Evolutionary conservation across 164 flowering plant species (phyloP), one percentile per base, ranked within the genome.

Genomic region (Magnolia changhungtana): DNA sequence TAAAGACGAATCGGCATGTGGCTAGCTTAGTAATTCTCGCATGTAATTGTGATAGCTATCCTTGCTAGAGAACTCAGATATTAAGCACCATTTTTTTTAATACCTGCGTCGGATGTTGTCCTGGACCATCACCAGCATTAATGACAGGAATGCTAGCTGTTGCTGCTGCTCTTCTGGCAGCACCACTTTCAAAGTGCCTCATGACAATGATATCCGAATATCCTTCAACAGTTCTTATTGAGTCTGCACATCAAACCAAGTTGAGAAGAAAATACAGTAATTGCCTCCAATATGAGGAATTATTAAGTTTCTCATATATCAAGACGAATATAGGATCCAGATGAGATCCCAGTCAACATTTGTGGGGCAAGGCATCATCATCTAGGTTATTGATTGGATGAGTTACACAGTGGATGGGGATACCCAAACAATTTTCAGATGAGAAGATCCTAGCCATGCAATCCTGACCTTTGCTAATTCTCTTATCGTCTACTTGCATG

Each of bases 121-220:
- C 99, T 45, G 99, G 99, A 78, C 99, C 99, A 89, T 96, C 99
- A 64, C 98, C 99, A 27, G 99, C 99, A 89, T 96, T 96, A 73
- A 96, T 94, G 75, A 96, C 71, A 27, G 98, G 99, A 80, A 96
- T 94, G 76, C 79, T 77, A 29, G 99, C 98, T 6, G 95, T 91
- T 7, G 84, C 81, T 5, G 98, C 98, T 6, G 98, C 97, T 85
- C 89, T 90, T 85, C 76, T 88, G 7, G 99, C 98, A 78, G 98
- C 97, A 74, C 99, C 99, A 82, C 97, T 92, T 83, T 96, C 99
- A 82, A 96, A 96, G 83, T 96, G 99, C 76, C 99, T 85, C 97
- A 96, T 91, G 21, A 96, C 98, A 78, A 96, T 96, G 55, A 96
- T 91, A 85, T 96, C 99, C 0, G 96, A 87, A 78, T 96, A 96